Percentiles rank a stretch among this genome's conserved stretches.
phyloP scores from a whole-genome alignment of 2,329 filamentous ascomycete genomes.

The Stagonosporopsis vannaccii region DNA sequence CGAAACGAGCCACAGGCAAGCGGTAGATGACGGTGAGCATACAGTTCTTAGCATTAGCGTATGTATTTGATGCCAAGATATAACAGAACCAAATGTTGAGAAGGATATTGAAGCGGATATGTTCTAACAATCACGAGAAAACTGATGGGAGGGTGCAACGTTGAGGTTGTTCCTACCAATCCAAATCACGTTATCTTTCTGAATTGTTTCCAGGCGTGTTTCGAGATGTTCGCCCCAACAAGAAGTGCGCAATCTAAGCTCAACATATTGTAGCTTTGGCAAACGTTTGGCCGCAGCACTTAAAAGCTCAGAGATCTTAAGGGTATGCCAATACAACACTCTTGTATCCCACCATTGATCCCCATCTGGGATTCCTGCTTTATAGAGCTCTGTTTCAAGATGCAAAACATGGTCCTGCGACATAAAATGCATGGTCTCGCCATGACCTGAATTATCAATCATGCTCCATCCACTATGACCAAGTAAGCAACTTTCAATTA shows the following conservation, averaged over 20 bases:
- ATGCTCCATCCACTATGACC: not conserved
- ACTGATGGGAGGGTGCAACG: not conserved
- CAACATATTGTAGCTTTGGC: not conserved
- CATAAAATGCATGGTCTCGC: not conserved
- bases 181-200: not conserved
- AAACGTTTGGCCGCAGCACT: not conserved
- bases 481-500: not conserved
- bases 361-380: not conserved
- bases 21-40: too few species aligned
- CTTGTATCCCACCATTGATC: not conserved
- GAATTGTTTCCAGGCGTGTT: not conserved
- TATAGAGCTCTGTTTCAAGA: not conserved
- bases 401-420: not conserved
- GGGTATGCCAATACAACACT: not conserved
- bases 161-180: not conserved
- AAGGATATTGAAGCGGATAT: not conserved
- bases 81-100: too few species aligned
- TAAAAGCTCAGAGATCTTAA: not conserved
- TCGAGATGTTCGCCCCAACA: not conserved
- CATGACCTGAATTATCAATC: not conserved
- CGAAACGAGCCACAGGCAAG: too few species aligned
- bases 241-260: not conserved
- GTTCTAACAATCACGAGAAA: not conserved
- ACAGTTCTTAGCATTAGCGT: too few species aligned
- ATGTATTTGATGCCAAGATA: too few species aligned